Evolutionary conservation across 345 rosid genomes (phyloP).

Genomic region (Cardamine occulta): DNA sequence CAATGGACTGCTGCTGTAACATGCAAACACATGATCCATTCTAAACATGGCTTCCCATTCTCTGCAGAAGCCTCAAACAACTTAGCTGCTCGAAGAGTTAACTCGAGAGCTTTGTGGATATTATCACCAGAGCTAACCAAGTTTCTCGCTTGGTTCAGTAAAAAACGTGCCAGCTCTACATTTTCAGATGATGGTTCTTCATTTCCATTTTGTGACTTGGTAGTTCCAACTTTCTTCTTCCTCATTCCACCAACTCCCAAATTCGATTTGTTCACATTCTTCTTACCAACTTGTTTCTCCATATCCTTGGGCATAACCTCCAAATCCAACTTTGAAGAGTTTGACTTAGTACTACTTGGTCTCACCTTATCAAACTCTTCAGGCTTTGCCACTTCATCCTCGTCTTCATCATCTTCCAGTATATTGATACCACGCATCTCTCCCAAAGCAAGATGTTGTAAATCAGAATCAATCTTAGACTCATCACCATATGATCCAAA

Average conservation of each 20-base stretch:
- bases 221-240: conserved; percentile 55
- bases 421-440: conserved; percentile 62
- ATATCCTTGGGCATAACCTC: conserved; percentile 18
- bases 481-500: conserved; percentile 80
- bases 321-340: conserved; percentile 44
- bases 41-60: conserved; percentile 69
- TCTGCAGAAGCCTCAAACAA: conserved; percentile 63
- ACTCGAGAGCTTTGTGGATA: conserved; percentile 69
- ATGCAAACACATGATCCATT: conserved; percentile 83
- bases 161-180: conserved; percentile 67
- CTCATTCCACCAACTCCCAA: conserved; percentile 41
- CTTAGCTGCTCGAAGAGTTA: conserved; percentile 72
- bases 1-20: conserved; percentile 85
- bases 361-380: conserved; percentile 46
- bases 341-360: conserved; percentile 51
- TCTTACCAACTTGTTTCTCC: conserved; percentile 52
- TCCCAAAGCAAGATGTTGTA: conserved; percentile 72
- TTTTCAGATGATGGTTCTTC: conserved; percentile 51
- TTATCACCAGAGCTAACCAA: conserved; percentile 75
- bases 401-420: conserved; percentile 53
- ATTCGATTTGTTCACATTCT: conserved; percentile 50
- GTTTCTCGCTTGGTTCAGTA: conserved; percentile 76
- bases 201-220: conserved; percentile 55
- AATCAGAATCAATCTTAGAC: conserved; percentile 85
- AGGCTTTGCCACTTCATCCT: conserved; percentile 52